Percentiles rank a stretch among this genome's conserved stretches.
phyloP scores from a whole-genome alignment of 2,329 filamentous ascomycete genomes.

The Xenoacremonium recifei region DNA sequence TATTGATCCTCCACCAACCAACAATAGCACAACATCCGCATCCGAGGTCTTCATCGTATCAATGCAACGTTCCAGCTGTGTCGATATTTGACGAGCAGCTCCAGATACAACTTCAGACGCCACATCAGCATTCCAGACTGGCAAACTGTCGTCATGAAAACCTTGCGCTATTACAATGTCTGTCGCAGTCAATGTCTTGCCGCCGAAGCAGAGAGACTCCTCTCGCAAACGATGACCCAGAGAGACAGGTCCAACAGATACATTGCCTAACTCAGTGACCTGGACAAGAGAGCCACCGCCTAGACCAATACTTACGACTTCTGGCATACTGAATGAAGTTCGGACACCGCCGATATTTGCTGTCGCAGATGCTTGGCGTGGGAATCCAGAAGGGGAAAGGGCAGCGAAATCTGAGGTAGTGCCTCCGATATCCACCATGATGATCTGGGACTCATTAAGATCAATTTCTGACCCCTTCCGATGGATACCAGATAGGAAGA shows the following conservation, averaged over 20 bases:
- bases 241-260: slow-evolving; percentile 1
- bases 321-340: background rate
- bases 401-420: slow-evolving; percentile 53
- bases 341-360: slow-evolving; percentile 1
- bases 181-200: background rate
- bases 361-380: background rate
- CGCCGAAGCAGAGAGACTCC: slow-evolving; percentile 4
- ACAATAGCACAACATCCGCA: background rate
- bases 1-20: background rate
- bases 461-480: background rate
- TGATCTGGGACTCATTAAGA: background rate
- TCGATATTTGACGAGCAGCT: background rate
- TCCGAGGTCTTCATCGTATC: background rate
- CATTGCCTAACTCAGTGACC: background rate
- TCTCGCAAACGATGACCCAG: background rate
- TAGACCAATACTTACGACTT: slow-evolving; percentile 1
- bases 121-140: background rate
- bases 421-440: slow-evolving; percentile 57
- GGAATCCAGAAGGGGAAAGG: slow-evolving; percentile 1
- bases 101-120: background rate
- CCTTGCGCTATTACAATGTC: background rate
- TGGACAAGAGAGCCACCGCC: slow-evolving; percentile 2
- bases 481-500: background rate
- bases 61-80: background rate
- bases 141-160: background rate